phyloP scores from a whole-genome alignment of 352 stramenopile genomes.

The Plasmopara muralis region DNA sequence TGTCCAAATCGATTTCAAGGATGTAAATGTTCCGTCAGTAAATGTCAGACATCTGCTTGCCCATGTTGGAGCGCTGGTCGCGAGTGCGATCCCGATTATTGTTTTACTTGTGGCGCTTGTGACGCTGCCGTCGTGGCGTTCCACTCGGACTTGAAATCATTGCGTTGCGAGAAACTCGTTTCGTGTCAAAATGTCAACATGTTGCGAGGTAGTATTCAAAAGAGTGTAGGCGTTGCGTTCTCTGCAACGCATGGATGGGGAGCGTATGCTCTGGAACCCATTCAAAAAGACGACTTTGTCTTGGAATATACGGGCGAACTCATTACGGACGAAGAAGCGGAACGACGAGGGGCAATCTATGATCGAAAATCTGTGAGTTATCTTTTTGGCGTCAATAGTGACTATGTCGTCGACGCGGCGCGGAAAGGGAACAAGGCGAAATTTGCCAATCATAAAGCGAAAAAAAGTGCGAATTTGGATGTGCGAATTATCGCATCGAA shows the following conservation, averaged over 20 bases:
- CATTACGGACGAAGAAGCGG: constrained; percentile 69
- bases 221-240: constrained; percentile 62
- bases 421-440: constrained; percentile 92
- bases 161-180: constrained; percentile 23
- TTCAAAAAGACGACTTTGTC: constrained; percentile 64
- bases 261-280: constrained; percentile 55
- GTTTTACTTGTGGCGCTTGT: constrained; percentile 60
- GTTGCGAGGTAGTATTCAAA: constrained; percentile 38
- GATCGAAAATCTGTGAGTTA: constrained; percentile 70
- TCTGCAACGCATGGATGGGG: constrained; percentile 67
- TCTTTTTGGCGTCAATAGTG: constrained; percentile 90
- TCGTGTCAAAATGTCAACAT: constrained; percentile 67
- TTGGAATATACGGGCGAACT: constrained; percentile 68
- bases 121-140: constrained; percentile 51
- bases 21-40: constrained; percentile 49
- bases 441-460: constrained; percentile 82
- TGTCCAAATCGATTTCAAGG: constrained; percentile 62
- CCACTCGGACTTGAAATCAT: constrained; percentile 19
- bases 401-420: constrained; percentile 88
- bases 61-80: constrained; percentile 41
- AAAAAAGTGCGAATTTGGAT: constrained; percentile 64
- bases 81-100: constrained; percentile 73
- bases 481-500: constrained; percentile 80
- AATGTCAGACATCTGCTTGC: constrained; percentile 50
- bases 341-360: constrained; percentile 81